Evolutionary conservation across 2,329 filamentous ascomycete genomes (phyloP).

Genomic region (Elsinoe ampelina): DNA sequence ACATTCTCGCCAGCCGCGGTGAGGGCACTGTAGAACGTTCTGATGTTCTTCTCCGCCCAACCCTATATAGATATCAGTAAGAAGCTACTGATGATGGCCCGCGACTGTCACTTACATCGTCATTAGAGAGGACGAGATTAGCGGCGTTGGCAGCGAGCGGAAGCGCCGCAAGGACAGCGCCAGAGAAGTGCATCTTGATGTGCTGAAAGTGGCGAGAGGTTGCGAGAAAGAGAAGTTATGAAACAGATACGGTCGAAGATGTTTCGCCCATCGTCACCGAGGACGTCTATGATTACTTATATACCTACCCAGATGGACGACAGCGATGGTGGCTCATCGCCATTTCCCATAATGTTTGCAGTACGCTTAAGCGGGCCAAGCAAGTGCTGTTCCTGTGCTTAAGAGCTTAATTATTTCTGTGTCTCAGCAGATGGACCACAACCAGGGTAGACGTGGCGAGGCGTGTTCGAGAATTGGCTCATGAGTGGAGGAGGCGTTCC

Average conservation of each 20-base stretch:
- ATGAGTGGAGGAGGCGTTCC: conserved; percentile 7
- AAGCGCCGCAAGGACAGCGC: background rate
- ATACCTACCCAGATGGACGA: background rate
- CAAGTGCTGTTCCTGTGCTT: conserved; percentile 2
- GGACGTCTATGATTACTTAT: background rate
- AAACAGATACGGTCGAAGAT: background rate
- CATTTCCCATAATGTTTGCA: background rate
- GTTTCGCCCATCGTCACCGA: background rate
- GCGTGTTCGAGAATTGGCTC: conserved; percentile 5
- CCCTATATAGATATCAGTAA: conserved; percentile 30
- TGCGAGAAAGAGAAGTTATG: no score
- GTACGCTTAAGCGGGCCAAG: conserved; percentile 9
- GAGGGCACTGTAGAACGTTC: conserved; percentile 50
- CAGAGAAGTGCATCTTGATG: conserved; percentile 8
- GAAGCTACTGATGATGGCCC: background rate
- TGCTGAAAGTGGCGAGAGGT: background rate
- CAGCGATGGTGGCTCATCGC: background rate
- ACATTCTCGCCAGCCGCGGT: conserved; percentile 49
- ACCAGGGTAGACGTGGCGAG: background rate
- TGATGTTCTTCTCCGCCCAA: conserved; percentile 61
- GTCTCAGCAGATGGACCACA: background rate
- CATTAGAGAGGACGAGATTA: conserved; percentile 57
- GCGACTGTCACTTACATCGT: conserved; percentile 39
- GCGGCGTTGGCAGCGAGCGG: conserved; percentile 5
- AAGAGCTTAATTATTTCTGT: background rate